Conservation (phyloP, 1,284 basidiomycete species). For the Puccinia horiana region DNA sequence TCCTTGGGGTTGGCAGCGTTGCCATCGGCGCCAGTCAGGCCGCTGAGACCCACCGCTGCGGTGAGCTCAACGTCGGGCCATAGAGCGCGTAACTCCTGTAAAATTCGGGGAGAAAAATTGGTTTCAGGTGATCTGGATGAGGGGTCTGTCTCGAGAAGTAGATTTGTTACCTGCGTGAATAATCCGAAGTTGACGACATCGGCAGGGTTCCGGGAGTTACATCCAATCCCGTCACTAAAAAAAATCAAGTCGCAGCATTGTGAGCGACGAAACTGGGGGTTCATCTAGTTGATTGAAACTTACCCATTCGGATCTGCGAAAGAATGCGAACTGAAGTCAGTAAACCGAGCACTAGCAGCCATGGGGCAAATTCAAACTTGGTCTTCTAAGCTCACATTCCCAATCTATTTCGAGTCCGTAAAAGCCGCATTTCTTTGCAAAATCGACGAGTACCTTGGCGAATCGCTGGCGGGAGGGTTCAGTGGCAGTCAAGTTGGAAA, state of each 20-base stretch:
- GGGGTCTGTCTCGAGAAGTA: neutral
- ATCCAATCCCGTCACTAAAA: constrained; percentile 36
- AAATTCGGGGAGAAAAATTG: neutral
- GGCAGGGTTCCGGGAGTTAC: constrained; percentile 14
- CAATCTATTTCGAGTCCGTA: constrained; percentile 29
- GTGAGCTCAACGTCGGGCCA: constrained; percentile 32
- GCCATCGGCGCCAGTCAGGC: constrained; percentile 28
- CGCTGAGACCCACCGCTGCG: neutral
- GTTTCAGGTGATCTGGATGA: neutral
- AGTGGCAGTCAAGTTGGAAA: constrained; percentile 26
- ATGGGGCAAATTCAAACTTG: neutral
- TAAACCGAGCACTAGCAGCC: neutral
- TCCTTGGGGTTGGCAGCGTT: neutral
- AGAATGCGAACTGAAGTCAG: neutral
- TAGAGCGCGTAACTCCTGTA: constrained; percentile 30
- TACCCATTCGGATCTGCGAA: constrained; percentile 33
- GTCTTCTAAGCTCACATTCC: constrained; percentile 20
- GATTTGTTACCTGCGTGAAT: neutral
- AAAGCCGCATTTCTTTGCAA: constrained; percentile 29
- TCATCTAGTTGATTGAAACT: neutral
- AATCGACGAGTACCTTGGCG: constrained; percentile 15
- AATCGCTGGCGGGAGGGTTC: constrained; percentile 14
- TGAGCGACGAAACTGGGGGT: neutral
- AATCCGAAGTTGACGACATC: constrained; percentile 42
- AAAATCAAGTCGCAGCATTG: neutral